Percentiles rank a stretch among this genome's conserved stretches.
phyloP scores from a whole-genome alignment of 192 early-diverging fungal genomes.

The Linnemannia hyalina region DNA sequence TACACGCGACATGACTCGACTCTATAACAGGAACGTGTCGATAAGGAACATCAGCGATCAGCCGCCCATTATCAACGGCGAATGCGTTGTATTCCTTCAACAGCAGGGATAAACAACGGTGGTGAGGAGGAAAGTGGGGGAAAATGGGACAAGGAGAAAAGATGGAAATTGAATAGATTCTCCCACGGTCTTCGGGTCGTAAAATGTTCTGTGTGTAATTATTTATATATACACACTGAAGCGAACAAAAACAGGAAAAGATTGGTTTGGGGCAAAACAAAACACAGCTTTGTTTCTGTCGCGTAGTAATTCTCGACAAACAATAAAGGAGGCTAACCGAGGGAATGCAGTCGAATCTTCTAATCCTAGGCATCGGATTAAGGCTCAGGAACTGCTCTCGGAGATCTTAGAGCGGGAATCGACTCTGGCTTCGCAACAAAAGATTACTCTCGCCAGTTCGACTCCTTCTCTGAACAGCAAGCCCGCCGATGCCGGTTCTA shows the following conservation, averaged over 20 bases:
- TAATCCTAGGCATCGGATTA: slow-evolving; percentile 68
- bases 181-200: slow-evolving; percentile 15
- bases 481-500: background rate
- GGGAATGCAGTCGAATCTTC: slow-evolving; percentile 74
- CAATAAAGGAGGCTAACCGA: background rate
- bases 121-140: too few relatives aligned
- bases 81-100: too few relatives aligned
- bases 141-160: background rate
- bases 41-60: too few relatives aligned
- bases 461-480: slow-evolving; percentile 21
- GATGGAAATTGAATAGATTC: background rate
- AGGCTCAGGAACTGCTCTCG: slow-evolving; percentile 76
- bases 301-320: background rate
- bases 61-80: too few relatives aligned
- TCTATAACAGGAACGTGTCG: too few relatives aligned
- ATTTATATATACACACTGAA: background rate
- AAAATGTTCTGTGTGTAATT: background rate
- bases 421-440: slow-evolving; percentile 39
- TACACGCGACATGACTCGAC: background rate
- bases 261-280: slow-evolving; percentile 25
- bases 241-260: background rate
- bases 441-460: slow-evolving; percentile 16
- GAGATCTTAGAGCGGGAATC: slow-evolving; percentile 58
- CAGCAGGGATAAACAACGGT: too few relatives aligned
- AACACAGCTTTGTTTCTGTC: background rate